These are phyloP conservation scores for Sodiomyces alkalinus DNA, from an alignment of 2,329 filamentous ascomycete genomes.

Conservation along the genomic window DNA sequence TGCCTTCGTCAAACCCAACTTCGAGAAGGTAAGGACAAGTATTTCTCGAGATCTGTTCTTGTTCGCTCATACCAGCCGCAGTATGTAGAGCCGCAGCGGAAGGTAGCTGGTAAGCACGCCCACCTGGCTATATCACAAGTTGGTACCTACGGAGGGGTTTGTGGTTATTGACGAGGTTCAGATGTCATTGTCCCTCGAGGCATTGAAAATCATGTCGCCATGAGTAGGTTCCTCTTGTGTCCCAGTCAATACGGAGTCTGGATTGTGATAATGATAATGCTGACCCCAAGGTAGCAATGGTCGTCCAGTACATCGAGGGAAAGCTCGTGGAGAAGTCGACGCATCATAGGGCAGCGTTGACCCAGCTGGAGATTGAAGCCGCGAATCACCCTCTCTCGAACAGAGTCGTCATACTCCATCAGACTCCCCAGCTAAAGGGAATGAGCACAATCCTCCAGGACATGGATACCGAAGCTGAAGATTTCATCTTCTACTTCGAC, in stretches of 20 bases:
- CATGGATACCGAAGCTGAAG: slow-evolving; percentile 62
- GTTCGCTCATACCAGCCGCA: too few relatives aligned
- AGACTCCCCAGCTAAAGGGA: slow-evolving; percentile 66
- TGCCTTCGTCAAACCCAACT: slow-evolving; percentile 89
- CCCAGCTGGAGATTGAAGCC: slow-evolving; percentile 56
- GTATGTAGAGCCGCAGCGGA: slow-evolving; percentile 83
- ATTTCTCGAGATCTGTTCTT: neutral
- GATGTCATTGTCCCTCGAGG: slow-evolving; percentile 93
- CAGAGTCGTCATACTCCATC: slow-evolving; percentile 58
- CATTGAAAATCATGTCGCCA: slow-evolving; percentile 87
- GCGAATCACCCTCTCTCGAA: slow-evolving; percentile 58
- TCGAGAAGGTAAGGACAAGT: slow-evolving; percentile 53
- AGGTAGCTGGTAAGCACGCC: slow-evolving; percentile 50
- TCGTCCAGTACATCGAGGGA: slow-evolving; percentile 81
- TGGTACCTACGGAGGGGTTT: slow-evolving; percentile 5
- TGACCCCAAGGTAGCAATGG: slow-evolving; percentile 63
- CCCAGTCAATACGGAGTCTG: too few relatives aligned
- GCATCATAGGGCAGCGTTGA: slow-evolving; percentile 65
- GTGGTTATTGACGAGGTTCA: too few relatives aligned
- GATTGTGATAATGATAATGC: neutral
- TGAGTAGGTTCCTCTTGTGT: slow-evolving; percentile 39
- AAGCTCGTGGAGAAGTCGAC: slow-evolving; percentile 77
- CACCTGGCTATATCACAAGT: neutral
- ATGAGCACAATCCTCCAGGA: slow-evolving; percentile 89
- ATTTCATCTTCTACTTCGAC: slow-evolving; percentile 97